Base-by-base conservation (phyloP, 139 green algal genomes). In the Bryopsis sp. region DNA sequence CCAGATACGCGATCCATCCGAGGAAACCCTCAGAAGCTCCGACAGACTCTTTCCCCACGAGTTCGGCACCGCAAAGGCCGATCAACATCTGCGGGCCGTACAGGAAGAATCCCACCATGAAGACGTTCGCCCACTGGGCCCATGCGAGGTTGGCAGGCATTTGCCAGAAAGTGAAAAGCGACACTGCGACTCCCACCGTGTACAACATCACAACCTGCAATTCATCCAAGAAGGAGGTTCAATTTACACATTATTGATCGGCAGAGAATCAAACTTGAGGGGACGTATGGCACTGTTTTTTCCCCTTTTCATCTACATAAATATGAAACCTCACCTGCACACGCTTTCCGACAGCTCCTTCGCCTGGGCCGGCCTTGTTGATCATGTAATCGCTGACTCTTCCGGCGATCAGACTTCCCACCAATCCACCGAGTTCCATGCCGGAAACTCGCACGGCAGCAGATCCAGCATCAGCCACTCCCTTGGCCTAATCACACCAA, bases 51-150 rank as follows among this genome's bases (percentile, higher is more conserved):
- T 84, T 85, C 29, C 85, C 84, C 46, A 98, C 93, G 48, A 96
- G 79, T 83, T 98, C 93, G 28, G 93, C 93, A 32, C 93, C 93
- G 74, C 92, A 97, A 59, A 98, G 83, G 1, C 92, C 92, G 64
- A 98, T 97, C 54, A 98, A 85, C 90, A 96, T 96, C 78, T 96
- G 88, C 2, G 75, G 78, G 5, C 67, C 59, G 50, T 77, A 74
- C 89, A 98, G 86, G 82, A 95, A 94, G 81, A 97, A 97, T 59
- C 92, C 92, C 34, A 98, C 92, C 81, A 93, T 91, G 77, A 96
- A 96, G 15, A 93, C 77, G 32, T 74, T 75, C 2, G 78, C 61
- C 90, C 90, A 97, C 80, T 95, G 90, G 71, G 88, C 28, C 37
- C 58, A 73, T 28, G 71, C 54, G 64, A 81, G 54, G 50, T 74